Base-by-base conservation (phyloP, 108 stramenopile genomes). In the Skeletonema marinoi region DNA sequence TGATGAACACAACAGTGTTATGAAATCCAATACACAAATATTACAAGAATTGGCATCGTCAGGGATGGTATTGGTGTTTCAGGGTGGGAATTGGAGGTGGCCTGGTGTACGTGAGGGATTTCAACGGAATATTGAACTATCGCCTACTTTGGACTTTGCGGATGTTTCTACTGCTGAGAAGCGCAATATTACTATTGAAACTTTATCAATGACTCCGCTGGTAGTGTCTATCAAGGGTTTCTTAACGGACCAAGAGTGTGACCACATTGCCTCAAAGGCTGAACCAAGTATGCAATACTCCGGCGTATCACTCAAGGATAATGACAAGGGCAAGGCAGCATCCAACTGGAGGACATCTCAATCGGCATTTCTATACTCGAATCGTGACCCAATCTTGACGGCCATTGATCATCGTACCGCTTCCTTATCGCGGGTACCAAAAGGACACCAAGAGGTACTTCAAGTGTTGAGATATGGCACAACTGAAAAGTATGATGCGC, bases 261-360 rank as follows among this genome's bases (percentile, higher is more conserved):
- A 91, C 39, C 85, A 91, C 65, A 94, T 96, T 76, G 73, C 87
- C 41, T 46, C 82, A 30, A 71, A 51, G 42, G 91, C 93, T 14
- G 78, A 46, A 33, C 93, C 93, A 16, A 50, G 54, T 60, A 89
- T 97, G 86, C 59, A 78, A 35, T 92, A 95, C 39, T 92, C 90
- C 3, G 82, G 68, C 17, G 96, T 96, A 35, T 76, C 75, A 1
- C 82, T 97, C 9, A 95, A 90, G 90, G 96, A 97, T 75, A 78
- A 78, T 25, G 94, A 96, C 60, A 84, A 88, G 62, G 96, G 94
- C 31, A 90, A 90, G 65, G 83, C 88, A n/a, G 89, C 92, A 30
- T 86, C 89, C 19, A 90, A 97, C 60, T 97, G 92, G 88, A 89
- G 96, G 62, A 97, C 96, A 8, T 92, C 90, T 38, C 87, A 91